Conservation (phyloP, 768 basidiomycete genomes). For the Podaxis carcinomalis region DNA sequence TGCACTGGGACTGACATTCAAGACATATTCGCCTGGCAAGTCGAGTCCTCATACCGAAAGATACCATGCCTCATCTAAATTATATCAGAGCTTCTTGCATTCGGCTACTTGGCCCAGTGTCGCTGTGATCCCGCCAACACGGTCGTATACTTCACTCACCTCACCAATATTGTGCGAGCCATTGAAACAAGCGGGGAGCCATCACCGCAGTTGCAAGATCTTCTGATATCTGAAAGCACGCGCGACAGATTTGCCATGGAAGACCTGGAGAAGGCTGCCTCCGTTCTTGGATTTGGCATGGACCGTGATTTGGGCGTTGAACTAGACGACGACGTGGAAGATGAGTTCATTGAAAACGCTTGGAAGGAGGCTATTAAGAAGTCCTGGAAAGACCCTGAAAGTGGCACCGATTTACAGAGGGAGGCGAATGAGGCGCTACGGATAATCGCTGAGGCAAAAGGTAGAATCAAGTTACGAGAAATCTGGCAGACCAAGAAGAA, state of each 20-base stretch:
- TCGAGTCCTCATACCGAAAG: not conserved
- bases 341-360: constrained; percentile 65
- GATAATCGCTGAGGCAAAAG: constrained; percentile 61
- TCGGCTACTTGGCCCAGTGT: constrained; percentile 77
- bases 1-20: constrained; percentile 61
- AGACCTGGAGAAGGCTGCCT: constrained; percentile 46
- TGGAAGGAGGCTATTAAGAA: constrained; percentile 59
- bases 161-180: constrained; percentile 46
- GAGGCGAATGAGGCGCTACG: constrained; percentile 66
- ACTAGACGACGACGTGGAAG: constrained; percentile 65
- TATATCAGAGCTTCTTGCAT: constrained; percentile 62
- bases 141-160: constrained; percentile 55
- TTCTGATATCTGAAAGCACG: constrained; percentile 57
- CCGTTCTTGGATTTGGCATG: constrained; percentile 62
- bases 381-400: constrained; percentile 49
- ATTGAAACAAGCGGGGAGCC: constrained; percentile 45
- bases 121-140: constrained; percentile 74
- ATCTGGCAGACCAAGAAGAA: constrained; percentile 53
- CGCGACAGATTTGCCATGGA: constrained; percentile 59
- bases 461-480: constrained; percentile 43
- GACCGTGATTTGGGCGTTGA: constrained; percentile 58
- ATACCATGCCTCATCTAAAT: not conserved
- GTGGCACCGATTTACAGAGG: constrained; percentile 43
- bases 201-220: constrained; percentile 47
- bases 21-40: constrained; percentile 62